Evolutionary conservation across 805 yeast species (phyloP).

Genomic region (Schwanniomyces yamadae): DNA sequence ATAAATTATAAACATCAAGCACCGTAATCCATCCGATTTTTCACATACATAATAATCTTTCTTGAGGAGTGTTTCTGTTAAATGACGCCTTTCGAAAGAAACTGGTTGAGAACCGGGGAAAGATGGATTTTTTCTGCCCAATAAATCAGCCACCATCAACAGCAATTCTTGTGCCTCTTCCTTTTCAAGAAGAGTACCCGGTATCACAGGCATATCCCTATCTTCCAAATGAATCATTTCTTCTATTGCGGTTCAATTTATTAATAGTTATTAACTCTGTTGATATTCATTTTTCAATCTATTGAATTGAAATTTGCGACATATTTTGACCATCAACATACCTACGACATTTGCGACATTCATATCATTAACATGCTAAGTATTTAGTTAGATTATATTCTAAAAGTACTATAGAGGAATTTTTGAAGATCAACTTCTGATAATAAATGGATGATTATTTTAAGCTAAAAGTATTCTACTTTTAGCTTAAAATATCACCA

Average conservation of each 20-base stretch:
- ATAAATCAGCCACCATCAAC: slow-evolving; percentile 64
- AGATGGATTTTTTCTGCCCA: slow-evolving; percentile 49
- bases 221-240: slow-evolving; percentile 38
- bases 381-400: neutral
- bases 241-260: neutral
- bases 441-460: too few species aligned
- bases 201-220: slow-evolving; percentile 75
- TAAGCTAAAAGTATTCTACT: too few species aligned
- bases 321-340: too few species aligned
- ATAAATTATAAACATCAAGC: slow-evolving; percentile 65
- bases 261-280: neutral
- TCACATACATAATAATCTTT: slow-evolving; percentile 94
- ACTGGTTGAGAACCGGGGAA: slow-evolving; percentile 97
- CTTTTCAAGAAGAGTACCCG: slow-evolving; percentile 78
- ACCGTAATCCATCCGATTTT: slow-evolving; percentile 90
- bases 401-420: neutral
- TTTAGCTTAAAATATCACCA: slow-evolving; percentile 19
- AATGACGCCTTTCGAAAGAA: slow-evolving; percentile 76
- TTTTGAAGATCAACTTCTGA: too few species aligned
- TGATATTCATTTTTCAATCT: neutral
- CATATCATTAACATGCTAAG: neutral
- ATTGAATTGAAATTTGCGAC: slow-evolving; percentile 3
- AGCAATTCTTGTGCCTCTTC: slow-evolving; percentile 67
- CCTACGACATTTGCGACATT: slow-evolving; percentile 4
- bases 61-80: slow-evolving; percentile 55